Percentiles rank a stretch among this genome's conserved stretches.
Evolutionary conservation across 1,284 basidiomycete genomes (phyloP).

Genomic region (Coriolopsis trogii): DNA sequence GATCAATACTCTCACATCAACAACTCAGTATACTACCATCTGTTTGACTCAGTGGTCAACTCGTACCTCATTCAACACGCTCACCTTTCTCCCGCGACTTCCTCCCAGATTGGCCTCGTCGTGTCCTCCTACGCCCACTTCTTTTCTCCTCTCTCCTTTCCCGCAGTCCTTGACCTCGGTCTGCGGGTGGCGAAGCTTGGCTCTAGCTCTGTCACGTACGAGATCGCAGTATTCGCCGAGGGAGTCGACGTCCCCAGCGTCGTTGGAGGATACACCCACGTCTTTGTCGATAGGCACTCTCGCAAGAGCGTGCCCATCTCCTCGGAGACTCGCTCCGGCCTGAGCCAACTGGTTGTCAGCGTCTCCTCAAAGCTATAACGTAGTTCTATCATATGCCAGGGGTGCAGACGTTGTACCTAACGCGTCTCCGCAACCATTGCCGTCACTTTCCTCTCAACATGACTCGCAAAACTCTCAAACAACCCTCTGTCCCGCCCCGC

Average conservation of each 20-base stretch:
- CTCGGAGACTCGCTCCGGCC: conserved; percentile 31
- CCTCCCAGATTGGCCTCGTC: conserved; percentile 67
- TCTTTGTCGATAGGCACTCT: conserved; percentile 66
- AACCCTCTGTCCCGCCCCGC: conserved; percentile 59
- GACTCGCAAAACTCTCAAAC: conserved; percentile 73
- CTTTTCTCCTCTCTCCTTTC: conserved; percentile 71
- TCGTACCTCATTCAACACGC: conserved; percentile 68
- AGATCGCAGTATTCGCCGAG: conserved; percentile 70
- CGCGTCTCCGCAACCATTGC: no score
- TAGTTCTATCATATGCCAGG: no score
- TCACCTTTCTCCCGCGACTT: conserved; percentile 39
- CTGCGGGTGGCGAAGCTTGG: conserved; percentile 67
- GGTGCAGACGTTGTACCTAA: no score
- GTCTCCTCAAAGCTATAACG: no score
- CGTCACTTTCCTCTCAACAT: conserved; percentile 49
- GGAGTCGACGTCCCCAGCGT: conserved; percentile 52
- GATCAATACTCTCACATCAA: conserved; percentile 82
- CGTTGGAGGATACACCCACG: conserved; percentile 80
- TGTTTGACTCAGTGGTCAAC: conserved; percentile 79
- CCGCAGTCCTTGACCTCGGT: conserved; percentile 66
- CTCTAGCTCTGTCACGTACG: conserved; percentile 72
- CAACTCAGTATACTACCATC: conserved; percentile 78
- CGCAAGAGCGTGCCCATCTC: conserved; percentile 56
- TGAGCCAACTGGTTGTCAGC: no score
- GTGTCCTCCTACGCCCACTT: conserved; percentile 75